Base-by-base conservation (phyloP, 495 filamentous ascomycete species). In the Penicillium cinerascens region DNA sequence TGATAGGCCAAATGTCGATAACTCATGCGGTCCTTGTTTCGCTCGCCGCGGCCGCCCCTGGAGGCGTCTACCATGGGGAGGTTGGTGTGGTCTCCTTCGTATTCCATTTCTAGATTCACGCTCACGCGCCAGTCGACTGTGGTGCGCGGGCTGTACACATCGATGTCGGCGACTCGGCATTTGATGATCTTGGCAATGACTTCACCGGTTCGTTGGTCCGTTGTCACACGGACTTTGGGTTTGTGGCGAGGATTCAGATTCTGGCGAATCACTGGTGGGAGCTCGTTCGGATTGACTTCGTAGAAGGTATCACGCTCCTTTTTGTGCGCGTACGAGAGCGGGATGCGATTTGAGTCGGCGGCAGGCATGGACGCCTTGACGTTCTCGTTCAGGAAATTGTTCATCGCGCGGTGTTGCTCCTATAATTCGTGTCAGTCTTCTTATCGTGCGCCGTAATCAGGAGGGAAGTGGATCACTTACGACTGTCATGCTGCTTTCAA, bases 71-170 rank as follows among this genome's bases (percentile, higher is more conserved):
- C 71, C 29, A 63, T 68, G 0, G 68, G 52, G 1, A 89, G 70
- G 41, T 81, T 73, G 48, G 78, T 68, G 10, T 86, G 56, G 15
- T 88, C 76, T 29, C 89, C 87, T n/a, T 85, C 78, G 70, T 85
- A 92, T 42, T 83, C 81, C 82, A 90, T 90, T 80, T 97, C 92
- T 6, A 96, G 76, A 59, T 92, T 96, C 58, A 96, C 81, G 56
- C 88, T 92, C 54, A 97, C 83, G 18, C 92, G 84, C 74, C 87
- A 95, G 66, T 96, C 92, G 39, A 96, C 83, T 4, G 78, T 75
- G 13, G 76, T 80, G 29, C 74, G 69, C 1, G 92, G 91, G 51
- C 87, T 85, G 68, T 83, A 85, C 9, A 96, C 77, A 54, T 92
- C 85, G 7, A 93, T 66, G 67, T 97, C 89, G 27, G 86, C 86